phyloP scores from a whole-genome alignment of 2,329 filamentous ascomycete genomes.

The Hypomyces rosellus region DNA sequence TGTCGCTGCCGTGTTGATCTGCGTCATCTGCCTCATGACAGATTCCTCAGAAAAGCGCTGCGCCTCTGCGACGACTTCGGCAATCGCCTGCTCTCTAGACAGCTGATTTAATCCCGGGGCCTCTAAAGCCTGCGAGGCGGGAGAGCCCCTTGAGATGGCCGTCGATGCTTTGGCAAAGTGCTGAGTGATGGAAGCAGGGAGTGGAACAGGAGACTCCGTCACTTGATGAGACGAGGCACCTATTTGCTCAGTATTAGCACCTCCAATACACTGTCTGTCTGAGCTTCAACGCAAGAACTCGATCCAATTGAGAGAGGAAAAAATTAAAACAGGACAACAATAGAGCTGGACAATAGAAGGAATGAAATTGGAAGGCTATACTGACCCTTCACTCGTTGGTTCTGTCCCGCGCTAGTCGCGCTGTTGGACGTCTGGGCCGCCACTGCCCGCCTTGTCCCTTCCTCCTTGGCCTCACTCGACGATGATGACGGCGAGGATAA shows the following conservation, averaged over 20 bases:
- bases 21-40: constrained; percentile 10
- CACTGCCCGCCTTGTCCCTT: not conserved
- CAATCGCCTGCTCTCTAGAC: not conserved
- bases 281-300: too few relatives aligned
- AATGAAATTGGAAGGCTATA: not conserved
- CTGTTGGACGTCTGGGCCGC: not conserved
- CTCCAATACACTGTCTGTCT: too few relatives aligned
- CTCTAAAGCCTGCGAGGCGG: too few relatives aligned
- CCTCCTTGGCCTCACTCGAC: not conserved
- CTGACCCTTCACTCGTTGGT: not conserved
- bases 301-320: not conserved
- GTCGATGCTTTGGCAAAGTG: not conserved
- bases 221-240: not conserved
- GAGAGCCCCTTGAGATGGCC: too few relatives aligned
- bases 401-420: not conserved
- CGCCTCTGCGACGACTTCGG: constrained; percentile 1
- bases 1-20: not conserved
- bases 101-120: not conserved
- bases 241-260: too few relatives aligned
- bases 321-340: not conserved
- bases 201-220: constrained; percentile 7
- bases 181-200: constrained; percentile 1
- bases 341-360: not conserved
- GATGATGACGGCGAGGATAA: not conserved
- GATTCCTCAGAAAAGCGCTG: constrained; percentile 18